Evolutionary conservation across 805 yeast genomes (phyloP).

Genomic region (Cyberlindnera amylophila): DNA sequence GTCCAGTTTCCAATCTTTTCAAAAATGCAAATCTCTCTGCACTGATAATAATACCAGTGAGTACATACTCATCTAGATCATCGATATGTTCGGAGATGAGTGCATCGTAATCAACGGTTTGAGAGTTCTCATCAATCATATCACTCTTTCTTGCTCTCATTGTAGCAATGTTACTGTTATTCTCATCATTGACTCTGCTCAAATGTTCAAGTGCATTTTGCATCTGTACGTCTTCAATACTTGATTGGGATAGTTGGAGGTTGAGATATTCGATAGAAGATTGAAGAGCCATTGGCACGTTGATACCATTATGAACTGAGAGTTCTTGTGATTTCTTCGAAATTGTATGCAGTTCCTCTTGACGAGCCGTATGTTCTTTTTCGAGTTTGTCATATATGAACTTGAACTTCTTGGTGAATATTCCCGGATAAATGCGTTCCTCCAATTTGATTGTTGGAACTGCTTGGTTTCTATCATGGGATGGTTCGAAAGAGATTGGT

Average conservation of each 20-base stretch:
- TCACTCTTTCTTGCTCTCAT: background rate
- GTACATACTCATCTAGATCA: slow-evolving; percentile 34
- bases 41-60: slow-evolving; percentile 35
- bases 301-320: slow-evolving; percentile 32
- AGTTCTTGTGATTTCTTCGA: slow-evolving; percentile 9
- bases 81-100: slow-evolving; percentile 23
- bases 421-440: background rate
- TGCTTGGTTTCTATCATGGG: background rate
- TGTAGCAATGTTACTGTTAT: background rate
- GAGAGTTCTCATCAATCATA: too few species aligned
- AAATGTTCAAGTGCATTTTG: slow-evolving; percentile 6
- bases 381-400: background rate
- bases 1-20: slow-evolving; percentile 16
- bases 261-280: slow-evolving; percentile 27
- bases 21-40: slow-evolving; percentile 31
- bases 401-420: background rate
- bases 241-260: slow-evolving; percentile 11
- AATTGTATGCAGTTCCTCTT: background rate
- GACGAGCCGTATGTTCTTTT: background rate
- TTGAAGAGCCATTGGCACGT: slow-evolving; percentile 25
- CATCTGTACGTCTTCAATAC: slow-evolving; percentile 14
- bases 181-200: background rate
- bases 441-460: background rate
- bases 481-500: background rate
- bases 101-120: slow-evolving; percentile 23